Base-by-base conservation (phyloP, 345 rosid genomes). In the Melastoma malabathricum region DNA sequence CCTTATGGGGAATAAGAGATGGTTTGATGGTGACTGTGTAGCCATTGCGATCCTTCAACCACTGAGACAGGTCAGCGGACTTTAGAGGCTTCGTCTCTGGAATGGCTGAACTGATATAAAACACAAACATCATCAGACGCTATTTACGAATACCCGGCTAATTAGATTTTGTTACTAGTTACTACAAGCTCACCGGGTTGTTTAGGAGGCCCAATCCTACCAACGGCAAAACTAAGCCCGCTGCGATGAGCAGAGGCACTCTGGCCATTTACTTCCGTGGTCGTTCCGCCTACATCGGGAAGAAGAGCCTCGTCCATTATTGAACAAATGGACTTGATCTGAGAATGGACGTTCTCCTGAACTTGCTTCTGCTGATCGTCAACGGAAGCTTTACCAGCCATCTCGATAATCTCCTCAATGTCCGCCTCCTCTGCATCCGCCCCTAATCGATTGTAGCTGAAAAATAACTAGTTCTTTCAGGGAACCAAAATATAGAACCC, bases 151-250 rank as follows among this genome's bases (percentile, higher is more conserved):
- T 29, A 29, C 38, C 38, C 9, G 2, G 38, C 9, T 29, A 29
- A 1, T 31, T 38, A 51, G 4, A 27, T 31, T 31, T n/a, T 6
- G 31, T 3, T n/a, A n/a, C n/a, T n/a, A n/a, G n/a, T n/a, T n/a
- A 14, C 7, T 27, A 51, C 31, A 20, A 68, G 53, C 84, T 73
- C 68, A 89, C 95, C 72, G 18, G 75, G 61, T 61, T 16, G 55
- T 50, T 52, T 46, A 18, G 71, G 59, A 48, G 64, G 53, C 59
- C 50, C 60, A 52, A 44, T 64, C 57, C 68, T 67, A 52, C 95
- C 89, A 38, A 84, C 62, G 54, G 96, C 96, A 55, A 80, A 72
- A 66, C 79, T 77, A 54, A 90, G 94, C 68, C 95, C 96, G 54
- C 94, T 84, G 47, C 58, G 77, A 46, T 54, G 69, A 62, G 79